A percentile compares a stretch with the other conserved stretches of the same genome.
Evolutionary conservation across 2,329 filamentous ascomycete species (phyloP).

Genomic region (Neopestalotiopsis clavispora): DNA sequence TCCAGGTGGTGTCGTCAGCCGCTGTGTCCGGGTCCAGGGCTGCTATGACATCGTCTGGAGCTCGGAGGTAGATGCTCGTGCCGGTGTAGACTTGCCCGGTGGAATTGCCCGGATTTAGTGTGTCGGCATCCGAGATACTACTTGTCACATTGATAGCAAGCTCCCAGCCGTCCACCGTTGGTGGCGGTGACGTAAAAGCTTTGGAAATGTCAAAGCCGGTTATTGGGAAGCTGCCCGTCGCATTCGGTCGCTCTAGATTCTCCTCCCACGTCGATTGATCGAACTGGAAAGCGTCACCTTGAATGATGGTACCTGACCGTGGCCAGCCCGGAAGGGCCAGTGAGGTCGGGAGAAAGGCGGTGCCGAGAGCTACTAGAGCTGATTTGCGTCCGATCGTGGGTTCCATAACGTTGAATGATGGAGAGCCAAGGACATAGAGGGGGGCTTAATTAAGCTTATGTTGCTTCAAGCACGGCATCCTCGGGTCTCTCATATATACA

Average conservation of each 20-base stretch:
- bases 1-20: conserved; percentile 34
- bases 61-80: conserved; percentile 32
- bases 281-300: conserved; percentile 30
- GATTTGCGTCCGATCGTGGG: not conserved
- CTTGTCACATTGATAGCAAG: conserved; percentile 31
- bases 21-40: conserved; percentile 21
- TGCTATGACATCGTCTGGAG: conserved; percentile 23
- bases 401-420: not conserved
- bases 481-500: not conserved
- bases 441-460: not conserved
- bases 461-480: not conserved
- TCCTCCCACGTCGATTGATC: conserved; percentile 29
- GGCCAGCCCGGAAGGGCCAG: conserved; percentile 48
- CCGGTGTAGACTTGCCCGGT: conserved; percentile 30
- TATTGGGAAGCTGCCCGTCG: conserved; percentile 24
- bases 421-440: not conserved
- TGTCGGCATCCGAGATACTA: conserved; percentile 29
- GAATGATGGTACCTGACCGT: conserved; percentile 28
- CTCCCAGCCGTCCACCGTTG: conserved; percentile 50
- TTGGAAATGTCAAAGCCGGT: conserved; percentile 34
- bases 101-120: conserved; percentile 26
- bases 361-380: not conserved
- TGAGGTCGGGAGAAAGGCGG: not conserved
- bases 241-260: conserved; percentile 48
- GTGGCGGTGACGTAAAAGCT: conserved; percentile 50